A percentile compares a stretch with the other conserved stretches of the same genome.
These are phyloP conservation scores for Talaromyces wortmannii DNA, from an alignment of 495 filamentous ascomycete genomes.

Conservation along the genomic window DNA sequence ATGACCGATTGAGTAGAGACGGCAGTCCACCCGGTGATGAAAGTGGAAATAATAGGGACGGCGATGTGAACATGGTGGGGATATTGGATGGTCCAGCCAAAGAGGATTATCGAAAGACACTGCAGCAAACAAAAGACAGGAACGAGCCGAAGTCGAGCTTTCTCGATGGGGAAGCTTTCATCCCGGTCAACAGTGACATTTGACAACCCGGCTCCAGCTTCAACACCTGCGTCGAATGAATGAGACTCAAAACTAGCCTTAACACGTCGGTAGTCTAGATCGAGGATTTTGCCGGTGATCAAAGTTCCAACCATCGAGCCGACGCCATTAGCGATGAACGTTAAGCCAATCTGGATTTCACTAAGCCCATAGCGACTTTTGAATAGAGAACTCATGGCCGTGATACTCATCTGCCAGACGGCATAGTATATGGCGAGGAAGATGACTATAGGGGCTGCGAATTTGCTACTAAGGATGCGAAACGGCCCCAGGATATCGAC, in stretches of 20 bases:
- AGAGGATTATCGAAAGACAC: constrained; percentile 37
- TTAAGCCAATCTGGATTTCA: constrained; percentile 42
- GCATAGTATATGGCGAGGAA: constrained; percentile 47
- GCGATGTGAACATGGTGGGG: constrained; percentile 34
- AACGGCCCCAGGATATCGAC: constrained; percentile 35
- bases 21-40: constrained; percentile 50
- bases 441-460: constrained; percentile 36
- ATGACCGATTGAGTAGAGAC: constrained; percentile 38
- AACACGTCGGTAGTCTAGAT: constrained; percentile 30
- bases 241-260: constrained; percentile 18
- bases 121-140: constrained; percentile 32
- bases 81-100: constrained; percentile 52
- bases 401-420: constrained; percentile 52
- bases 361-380: constrained; percentile 28
- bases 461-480: constrained; percentile 36
- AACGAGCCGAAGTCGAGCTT: constrained; percentile 36
- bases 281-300: constrained; percentile 36
- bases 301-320: constrained; percentile 45
- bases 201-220: no score
- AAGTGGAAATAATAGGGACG: constrained; percentile 49
- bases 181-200: neutral
- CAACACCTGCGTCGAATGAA: neutral
- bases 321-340: constrained; percentile 43
- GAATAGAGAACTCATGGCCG: constrained; percentile 46
- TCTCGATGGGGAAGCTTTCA: constrained; percentile 38